phyloP scores from a whole-genome alignment of 805 yeast genomes.

The Pichia manshurica region DNA sequence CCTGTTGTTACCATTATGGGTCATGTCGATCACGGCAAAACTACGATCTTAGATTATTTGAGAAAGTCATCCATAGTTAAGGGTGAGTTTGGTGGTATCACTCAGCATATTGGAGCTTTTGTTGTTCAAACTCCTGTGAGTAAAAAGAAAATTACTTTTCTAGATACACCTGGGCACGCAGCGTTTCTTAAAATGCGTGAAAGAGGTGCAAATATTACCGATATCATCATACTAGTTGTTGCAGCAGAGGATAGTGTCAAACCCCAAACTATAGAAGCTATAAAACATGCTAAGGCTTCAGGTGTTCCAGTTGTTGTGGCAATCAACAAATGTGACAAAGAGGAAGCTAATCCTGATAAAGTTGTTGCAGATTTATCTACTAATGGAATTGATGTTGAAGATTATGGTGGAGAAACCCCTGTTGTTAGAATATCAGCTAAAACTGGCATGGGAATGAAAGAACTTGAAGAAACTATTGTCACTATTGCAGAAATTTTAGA shows the following conservation, averaged over 20 bases:
- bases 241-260: slow-evolving; percentile 97
- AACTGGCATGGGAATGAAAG: slow-evolving; percentile 85
- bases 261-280: slow-evolving; percentile 97
- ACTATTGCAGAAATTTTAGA: slow-evolving; percentile 82
- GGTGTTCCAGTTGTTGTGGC: slow-evolving; percentile 87
- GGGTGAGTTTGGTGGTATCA: slow-evolving; percentile 91
- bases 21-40: slow-evolving; percentile 97
- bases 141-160: slow-evolving; percentile 73
- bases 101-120: slow-evolving; percentile 97
- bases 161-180: slow-evolving; percentile 98
- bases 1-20: slow-evolving; percentile 99
- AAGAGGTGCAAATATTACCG: slow-evolving; percentile 92
- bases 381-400: slow-evolving; percentile 80
- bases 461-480: slow-evolving; percentile 81
- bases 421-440: slow-evolving; percentile 82
- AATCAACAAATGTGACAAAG: slow-evolving; percentile 84
- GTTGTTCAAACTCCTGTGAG: slow-evolving; percentile 75
- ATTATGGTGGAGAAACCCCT: slow-evolving; percentile 93
- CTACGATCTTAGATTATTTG: slow-evolving; percentile 83
- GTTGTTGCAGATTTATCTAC: slow-evolving; percentile 73
- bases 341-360: slow-evolving; percentile 65
- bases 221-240: slow-evolving; percentile 84
- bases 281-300: slow-evolving; percentile 81
- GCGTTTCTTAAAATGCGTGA: slow-evolving; percentile 95
- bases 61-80: slow-evolving; percentile 80